Base-by-base conservation (phyloP, 1,284 basidiomycete genomes). In the Ganoderma lucidum region DNA sequence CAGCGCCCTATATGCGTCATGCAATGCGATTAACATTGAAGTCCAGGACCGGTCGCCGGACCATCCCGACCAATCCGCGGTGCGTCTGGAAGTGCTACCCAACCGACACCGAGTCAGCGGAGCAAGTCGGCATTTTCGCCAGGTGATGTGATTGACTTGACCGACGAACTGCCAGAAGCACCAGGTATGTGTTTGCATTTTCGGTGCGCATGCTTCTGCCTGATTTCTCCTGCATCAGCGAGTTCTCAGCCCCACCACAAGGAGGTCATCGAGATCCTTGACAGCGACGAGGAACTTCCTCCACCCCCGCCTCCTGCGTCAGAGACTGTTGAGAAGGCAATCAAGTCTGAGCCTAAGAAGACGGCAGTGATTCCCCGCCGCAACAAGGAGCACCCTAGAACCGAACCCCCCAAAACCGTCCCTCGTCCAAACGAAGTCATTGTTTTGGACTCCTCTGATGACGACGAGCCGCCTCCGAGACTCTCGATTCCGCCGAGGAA, bases 201-300 rank as follows among this genome's bases (percentile, higher is more conserved):
- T 1, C 2, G 14, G 6, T 39, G 37, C 8, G 59, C 28, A 28
- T 42, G 30, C 41, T 17, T 61, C 14, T n/a, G 12, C 15, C 19
- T 39, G 9, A 59, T 59, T 19, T 4, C 14, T 8, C 8, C 56
- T 8, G 5, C 10, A 19, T 6, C 9, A 59, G 56, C 17, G 32
- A 23, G 0, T 15, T 23, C 35, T 19, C 56, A 10, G 19, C 6
- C 30, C 2, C 2, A 17, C 39, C 37, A 39, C 41, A n/a, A 10
- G 5, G 67, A 73, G 45, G 58, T 73, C 3, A 73, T 73, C 45
- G 72, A 71, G 59, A 73, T 73, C 12, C 30, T 62, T 1, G 70
- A 71, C 35, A 66, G 61, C 37, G 69, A 70, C 32, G 68, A 73
- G 32, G 67, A 73, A 14, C 39, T 48, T 32, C 58, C 53, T 9